Evolutionary conservation across 257 asterid species (phyloP), one percentile per base, ranked within the genome.

Genomic region (Knoxia roxburghii): DNA sequence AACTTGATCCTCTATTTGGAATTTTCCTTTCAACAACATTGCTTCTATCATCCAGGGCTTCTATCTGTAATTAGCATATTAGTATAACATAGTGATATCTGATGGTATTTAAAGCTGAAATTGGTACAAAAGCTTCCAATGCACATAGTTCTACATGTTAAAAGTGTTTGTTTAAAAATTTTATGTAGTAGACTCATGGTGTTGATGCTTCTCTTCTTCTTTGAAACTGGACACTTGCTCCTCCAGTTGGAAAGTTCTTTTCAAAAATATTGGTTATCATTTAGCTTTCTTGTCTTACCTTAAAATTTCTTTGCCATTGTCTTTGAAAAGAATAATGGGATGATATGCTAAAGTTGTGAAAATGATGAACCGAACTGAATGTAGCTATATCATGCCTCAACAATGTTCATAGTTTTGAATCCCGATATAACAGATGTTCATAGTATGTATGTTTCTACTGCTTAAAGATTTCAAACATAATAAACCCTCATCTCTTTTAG

Each of bases 401-500:
- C 27, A 46, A 14, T 11, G 8, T 39, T 27, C 18, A 39, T 51
- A 26, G 13, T 55, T 53, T 35, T 26, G 8, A 43, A 23, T 56
- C 13, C 10, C 8, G 14, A 14, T 3, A 37, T 41, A 43, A 45
- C 17, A 32, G 24, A 50, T 26, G 32, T 23, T 53, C 20, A 35
- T 72, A 57, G 5, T 27, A 33, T 26, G 43, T 27, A 24, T 20
- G 24, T 30, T 4, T 56, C 24, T 57, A 29, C 20, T 2, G 55
- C 29, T 1, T 65, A 49, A 8, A 52, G 17, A 43, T 46, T 9
- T 63, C 45, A 59, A 62, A 37, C 43, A 71, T 67, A 23, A 33
- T 51, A 35, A 57, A 26, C 48, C 27, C 29, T 56, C 66, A 67
- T 73, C 61, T 73, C 79, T 48, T 61, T 64, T 75, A 85, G 98